phyloP scores from a whole-genome alignment of 768 basidiomycete species.

The Mycena metata region DNA sequence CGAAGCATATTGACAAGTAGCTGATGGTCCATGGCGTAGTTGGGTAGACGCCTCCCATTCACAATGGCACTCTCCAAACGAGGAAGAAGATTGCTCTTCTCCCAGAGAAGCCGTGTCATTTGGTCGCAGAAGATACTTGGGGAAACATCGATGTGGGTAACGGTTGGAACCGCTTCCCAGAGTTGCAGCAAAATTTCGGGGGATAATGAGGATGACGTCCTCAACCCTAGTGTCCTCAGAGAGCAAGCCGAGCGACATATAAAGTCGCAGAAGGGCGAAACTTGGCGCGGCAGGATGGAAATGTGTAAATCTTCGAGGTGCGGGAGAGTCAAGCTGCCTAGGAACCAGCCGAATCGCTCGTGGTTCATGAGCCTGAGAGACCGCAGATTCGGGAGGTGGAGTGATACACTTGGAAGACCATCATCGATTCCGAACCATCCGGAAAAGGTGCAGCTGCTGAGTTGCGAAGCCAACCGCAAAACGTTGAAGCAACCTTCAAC shows the following conservation, averaged over 20 bases:
- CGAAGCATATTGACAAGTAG: constrained; percentile 1
- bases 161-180: constrained; percentile 6
- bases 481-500: constrained; percentile 3
- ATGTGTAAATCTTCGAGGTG: not conserved
- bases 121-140: constrained; percentile 7
- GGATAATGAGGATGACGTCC: not conserved
- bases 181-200: not conserved
- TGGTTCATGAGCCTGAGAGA: constrained; percentile 1
- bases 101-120: constrained; percentile 2
- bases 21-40: not conserved
- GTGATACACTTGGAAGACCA: not conserved
- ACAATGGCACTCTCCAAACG: not conserved
- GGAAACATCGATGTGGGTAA: not conserved
- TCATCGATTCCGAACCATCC: constrained; percentile 4
- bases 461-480: not conserved
- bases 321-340: not conserved
- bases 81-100: not conserved
- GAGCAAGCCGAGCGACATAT: constrained; percentile 14
- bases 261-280: constrained; percentile 4
- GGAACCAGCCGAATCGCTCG: not conserved
- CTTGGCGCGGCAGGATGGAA: constrained; percentile 1
- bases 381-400: not conserved
- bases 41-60: not conserved
- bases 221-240: not conserved
- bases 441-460: not conserved